Base-by-base conservation (phyloP, 2,329 filamentous ascomycete genomes). In the Scytalidium sp. region DNA sequence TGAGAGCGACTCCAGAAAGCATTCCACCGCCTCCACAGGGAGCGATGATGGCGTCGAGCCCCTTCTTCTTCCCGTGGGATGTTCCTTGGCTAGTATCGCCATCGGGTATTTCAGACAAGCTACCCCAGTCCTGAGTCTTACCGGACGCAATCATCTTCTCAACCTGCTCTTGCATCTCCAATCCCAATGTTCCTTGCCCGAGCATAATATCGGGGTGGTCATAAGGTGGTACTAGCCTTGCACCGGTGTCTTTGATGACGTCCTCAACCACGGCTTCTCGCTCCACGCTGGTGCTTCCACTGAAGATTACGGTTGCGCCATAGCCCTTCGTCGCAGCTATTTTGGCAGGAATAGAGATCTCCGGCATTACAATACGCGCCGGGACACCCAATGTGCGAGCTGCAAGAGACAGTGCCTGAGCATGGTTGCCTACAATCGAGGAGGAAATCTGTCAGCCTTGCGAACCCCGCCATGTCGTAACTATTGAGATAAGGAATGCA, bases 191-290 rank as follows among this genome's bases (percentile, higher is more conserved):
- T n/a, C 93, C 94, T 72, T 97, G 92, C 0, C 94, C 93, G 1
- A 96, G 80, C 49, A 97, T 87, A 57, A 97, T 91, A 67, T 97
- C 83, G 2, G 88, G 87, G 69, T 97, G 89, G 67, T 97, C 90
- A 66, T 97, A 97, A 0, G 94, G 92, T 47, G 92, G 92, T 3
- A 99, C 80, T 9, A 97, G 74, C 1, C 85, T 82, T 0, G 90
- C 91, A 39, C 87, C 85, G 1, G 89, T 96, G 51, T 84, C 72
- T 22, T 73, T 72, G 1, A 90, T 78, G 5, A 97, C 82, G 3
- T 83, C 71, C n/a, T 68, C 74, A 1, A 90, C 84, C 7, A 87
- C 83, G 7, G 86, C 87, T 69, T 96, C 90, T 43, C 94, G 84
- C 74, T 97, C 93, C 3, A 79, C 72, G 39, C 81, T 81, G 2